A percentile compares a stretch with the other conserved stretches of the same genome.
Evolutionary conservation across 2,329 filamentous ascomycete genomes (phyloP).

Genomic region (Exophiala mesophila): DNA sequence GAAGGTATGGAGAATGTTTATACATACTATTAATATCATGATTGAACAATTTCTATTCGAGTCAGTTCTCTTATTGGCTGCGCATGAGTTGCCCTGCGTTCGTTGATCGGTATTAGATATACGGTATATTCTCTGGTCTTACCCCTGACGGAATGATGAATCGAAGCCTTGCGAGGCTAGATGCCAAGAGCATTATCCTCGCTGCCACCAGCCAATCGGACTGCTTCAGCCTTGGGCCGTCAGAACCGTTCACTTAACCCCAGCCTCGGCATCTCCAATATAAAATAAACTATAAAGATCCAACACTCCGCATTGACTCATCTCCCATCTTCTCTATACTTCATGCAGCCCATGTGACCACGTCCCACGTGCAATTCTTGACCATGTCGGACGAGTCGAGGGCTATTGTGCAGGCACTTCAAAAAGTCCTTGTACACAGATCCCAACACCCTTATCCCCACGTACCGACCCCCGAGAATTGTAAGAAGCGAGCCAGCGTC

Average conservation of each 20-base stretch:
- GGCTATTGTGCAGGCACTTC: slow-evolving; percentile 20
- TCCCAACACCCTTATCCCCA: slow-evolving; percentile 36
- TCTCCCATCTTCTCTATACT: not conserved
- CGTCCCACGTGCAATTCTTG: not conserved
- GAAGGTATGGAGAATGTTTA: too few relatives aligned
- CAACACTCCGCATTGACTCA: not conserved
- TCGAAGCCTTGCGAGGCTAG: not conserved
- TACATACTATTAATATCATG: too few relatives aligned
- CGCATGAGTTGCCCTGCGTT: too few relatives aligned
- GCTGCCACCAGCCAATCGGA: too few relatives aligned
- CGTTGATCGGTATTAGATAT: too few relatives aligned
- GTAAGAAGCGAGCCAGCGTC: slow-evolving; percentile 60
- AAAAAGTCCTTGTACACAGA: slow-evolving; percentile 18
- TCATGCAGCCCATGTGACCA: not conserved
- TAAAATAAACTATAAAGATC: not conserved
- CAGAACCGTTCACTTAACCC: not conserved
- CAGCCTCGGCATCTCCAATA: slow-evolving; percentile 2
- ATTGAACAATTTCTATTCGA: too few relatives aligned
- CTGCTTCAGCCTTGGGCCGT: too few relatives aligned
- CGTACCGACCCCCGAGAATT: slow-evolving; percentile 42
- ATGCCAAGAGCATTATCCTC: not conserved
- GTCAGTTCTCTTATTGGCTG: too few relatives aligned
- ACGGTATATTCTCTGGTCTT: too few relatives aligned
- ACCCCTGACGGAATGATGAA: too few relatives aligned
- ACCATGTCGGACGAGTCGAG: slow-evolving; percentile 22